These are phyloP conservation scores for Tylopilus subfusipes DNA, from an alignment of 768 basidiomycete genomes.

Conservation along the genomic window DNA sequence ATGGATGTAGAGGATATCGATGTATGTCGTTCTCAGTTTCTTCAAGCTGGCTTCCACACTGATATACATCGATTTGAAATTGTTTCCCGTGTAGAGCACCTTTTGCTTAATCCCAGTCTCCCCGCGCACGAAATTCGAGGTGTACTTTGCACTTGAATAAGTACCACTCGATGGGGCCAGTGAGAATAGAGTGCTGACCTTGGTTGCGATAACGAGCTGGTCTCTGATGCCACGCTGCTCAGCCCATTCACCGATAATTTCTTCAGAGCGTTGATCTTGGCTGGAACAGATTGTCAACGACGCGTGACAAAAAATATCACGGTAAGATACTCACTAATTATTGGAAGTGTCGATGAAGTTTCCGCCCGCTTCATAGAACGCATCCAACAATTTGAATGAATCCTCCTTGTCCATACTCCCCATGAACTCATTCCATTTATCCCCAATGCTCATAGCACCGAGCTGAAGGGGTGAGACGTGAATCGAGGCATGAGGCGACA, in stretches of 20 bases:
- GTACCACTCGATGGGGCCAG: neutral
- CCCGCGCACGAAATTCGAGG: constrained; percentile 17
- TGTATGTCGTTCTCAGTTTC: constrained; percentile 57
- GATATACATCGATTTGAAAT: constrained; percentile 33
- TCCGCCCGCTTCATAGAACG: constrained; percentile 42
- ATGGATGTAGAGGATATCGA: constrained; percentile 57
- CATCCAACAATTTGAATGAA: constrained; percentile 46
- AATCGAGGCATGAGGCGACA: constrained; percentile 41
- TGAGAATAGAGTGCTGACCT: constrained; percentile 21
- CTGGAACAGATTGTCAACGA: constrained; percentile 15
- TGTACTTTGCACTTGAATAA: constrained; percentile 14
- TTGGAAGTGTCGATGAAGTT: constrained; percentile 52
- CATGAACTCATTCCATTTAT: constrained; percentile 33
- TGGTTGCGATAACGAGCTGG: constrained; percentile 48
- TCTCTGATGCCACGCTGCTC: constrained; percentile 41
- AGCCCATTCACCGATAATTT: constrained; percentile 51
- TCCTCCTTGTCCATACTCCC: constrained; percentile 41
- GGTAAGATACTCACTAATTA: constrained; percentile 33
- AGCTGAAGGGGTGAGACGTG: constrained; percentile 47
- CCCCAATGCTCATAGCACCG: constrained; percentile 47
- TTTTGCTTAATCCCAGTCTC: constrained; percentile 18
- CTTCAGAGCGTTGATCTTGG: constrained; percentile 54
- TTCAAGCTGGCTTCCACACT: constrained; percentile 36
- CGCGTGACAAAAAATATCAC: neutral
- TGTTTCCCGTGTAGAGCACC: constrained; percentile 37